Conservation (phyloP, 2,329 filamentous ascomycete genomes). For the Beauveria rudraprayagi region DNA sequence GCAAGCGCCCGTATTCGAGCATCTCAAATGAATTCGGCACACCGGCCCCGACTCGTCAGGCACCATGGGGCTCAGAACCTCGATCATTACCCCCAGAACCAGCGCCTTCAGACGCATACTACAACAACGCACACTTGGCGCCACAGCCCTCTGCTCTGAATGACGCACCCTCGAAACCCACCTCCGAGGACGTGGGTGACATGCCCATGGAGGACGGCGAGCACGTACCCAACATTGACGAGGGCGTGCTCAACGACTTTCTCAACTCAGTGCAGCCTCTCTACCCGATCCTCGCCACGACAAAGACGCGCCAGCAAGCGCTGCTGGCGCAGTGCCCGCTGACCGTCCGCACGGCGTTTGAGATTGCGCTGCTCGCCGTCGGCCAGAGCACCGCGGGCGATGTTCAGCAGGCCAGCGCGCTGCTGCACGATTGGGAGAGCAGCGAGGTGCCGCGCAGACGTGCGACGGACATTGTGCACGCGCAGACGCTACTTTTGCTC, state of each 20-base stretch:
- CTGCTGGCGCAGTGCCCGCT: slow-evolving; percentile 49
- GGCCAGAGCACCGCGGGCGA: slow-evolving; percentile 32
- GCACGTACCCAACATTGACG: slow-evolving; percentile 32
- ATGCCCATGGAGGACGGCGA: slow-evolving; percentile 26
- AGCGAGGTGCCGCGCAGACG: slow-evolving; percentile 29
- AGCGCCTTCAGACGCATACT: slow-evolving; percentile 27
- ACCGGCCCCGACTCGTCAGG: slow-evolving; percentile 33
- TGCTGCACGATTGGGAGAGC: slow-evolving; percentile 46
- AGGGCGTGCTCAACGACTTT: slow-evolving; percentile 44
- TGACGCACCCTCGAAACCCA: slow-evolving; percentile 27
- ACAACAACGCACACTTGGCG: slow-evolving; percentile 35
- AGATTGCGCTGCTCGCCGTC: slow-evolving; percentile 54
- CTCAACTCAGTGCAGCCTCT: slow-evolving; percentile 56
- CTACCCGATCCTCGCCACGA: slow-evolving; percentile 57
- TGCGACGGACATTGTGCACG: slow-evolving; percentile 46
- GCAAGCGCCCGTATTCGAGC: slow-evolving; percentile 42
- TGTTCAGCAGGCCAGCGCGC: slow-evolving; percentile 35
- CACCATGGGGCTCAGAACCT: slow-evolving; percentile 40
- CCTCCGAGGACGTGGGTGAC: slow-evolving; percentile 22
- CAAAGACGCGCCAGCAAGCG: slow-evolving; percentile 45
- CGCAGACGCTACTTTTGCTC: slow-evolving; percentile 60
- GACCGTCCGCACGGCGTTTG: slow-evolving; percentile 54
- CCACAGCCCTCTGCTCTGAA: slow-evolving; percentile 36
- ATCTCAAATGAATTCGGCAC: slow-evolving; percentile 37
- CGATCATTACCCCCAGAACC: slow-evolving; percentile 35